A percentile compares a stretch with the other conserved stretches of the same genome.
phyloP scores from a whole-genome alignment of 805 yeast genomes.

The Kluyveromyces aestuarii region DNA sequence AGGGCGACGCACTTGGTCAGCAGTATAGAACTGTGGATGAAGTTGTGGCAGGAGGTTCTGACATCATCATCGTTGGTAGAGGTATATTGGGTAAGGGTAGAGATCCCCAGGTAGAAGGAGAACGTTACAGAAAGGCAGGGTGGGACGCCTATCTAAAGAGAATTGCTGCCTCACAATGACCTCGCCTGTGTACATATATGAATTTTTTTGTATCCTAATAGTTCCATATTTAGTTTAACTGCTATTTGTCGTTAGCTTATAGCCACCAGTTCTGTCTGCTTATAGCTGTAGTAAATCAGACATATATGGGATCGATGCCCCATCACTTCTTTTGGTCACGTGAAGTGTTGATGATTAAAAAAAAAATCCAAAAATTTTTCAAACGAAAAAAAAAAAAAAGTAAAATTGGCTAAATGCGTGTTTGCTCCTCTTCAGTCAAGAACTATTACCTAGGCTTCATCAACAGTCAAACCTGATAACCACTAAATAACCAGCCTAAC shows the following conservation, averaged over 20 bases:
- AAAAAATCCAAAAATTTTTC: neutral
- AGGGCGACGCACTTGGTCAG: constrained; percentile 92
- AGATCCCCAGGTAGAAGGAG: constrained; percentile 80
- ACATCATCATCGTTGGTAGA: constrained; percentile 95
- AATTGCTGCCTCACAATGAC: constrained; percentile 7
- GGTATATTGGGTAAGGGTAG: constrained; percentile 93
- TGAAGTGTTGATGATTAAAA: neutral
- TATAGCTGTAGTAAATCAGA: too few relatives aligned
- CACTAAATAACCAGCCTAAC: constrained; percentile 9
- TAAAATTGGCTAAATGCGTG: too few relatives aligned
- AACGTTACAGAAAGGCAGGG: constrained; percentile 85
- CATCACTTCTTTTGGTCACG: neutral
- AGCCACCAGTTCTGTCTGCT: too few relatives aligned
- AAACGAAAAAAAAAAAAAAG: too few relatives aligned
- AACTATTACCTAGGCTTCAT: neutral
- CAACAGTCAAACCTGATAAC: neutral
- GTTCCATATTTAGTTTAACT: too few relatives aligned
- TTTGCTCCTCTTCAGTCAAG: too few relatives aligned
- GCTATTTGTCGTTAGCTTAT: too few relatives aligned
- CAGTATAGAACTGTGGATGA: constrained; percentile 89
- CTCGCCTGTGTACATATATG: neutral
- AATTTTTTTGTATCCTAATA: too few relatives aligned
- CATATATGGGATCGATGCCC: too few relatives aligned
- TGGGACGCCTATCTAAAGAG: constrained; percentile 78
- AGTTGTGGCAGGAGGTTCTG: constrained; percentile 80